Percentiles rank a stretch among this genome's conserved stretches.
Conservation (phyloP, 192 early-diverging fungal genomes). For the Coemansia sp. region DNA sequence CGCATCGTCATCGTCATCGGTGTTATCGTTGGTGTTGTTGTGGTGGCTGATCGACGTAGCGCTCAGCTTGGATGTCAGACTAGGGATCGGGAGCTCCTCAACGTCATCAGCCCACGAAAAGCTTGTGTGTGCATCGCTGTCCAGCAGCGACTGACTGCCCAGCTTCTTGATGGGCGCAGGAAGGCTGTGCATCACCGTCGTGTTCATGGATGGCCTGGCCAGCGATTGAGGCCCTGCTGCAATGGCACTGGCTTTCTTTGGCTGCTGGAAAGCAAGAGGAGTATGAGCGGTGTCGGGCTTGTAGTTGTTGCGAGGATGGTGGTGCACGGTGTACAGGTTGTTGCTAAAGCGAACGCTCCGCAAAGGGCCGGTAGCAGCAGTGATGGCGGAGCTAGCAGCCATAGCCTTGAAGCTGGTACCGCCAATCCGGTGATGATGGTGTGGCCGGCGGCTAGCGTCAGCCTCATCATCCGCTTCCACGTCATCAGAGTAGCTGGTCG, state of each 20-base stretch:
- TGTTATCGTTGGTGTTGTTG: not conserved
- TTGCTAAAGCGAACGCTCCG: constrained; percentile 13
- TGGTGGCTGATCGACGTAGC: constrained; percentile 1
- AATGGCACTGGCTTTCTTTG: not conserved
- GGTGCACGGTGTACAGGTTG: not conserved
- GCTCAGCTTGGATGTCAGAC: constrained; percentile 11
- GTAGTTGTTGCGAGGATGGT: not conserved
- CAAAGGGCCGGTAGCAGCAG: not conserved
- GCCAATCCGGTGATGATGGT: not conserved
- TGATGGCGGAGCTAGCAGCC: not conserved
- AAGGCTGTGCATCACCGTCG: constrained; percentile 35
- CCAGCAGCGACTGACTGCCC: constrained; percentile 3
- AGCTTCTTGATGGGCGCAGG: constrained; percentile 23
- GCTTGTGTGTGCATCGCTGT: constrained; percentile 11
- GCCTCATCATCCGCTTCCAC: constrained; percentile 45
- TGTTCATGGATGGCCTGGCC: not conserved
- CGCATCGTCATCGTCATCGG: constrained; percentile 24
- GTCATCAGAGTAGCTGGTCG: constrained; percentile 11
- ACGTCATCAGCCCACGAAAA: constrained; percentile 55
- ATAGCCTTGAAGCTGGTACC: not conserved
- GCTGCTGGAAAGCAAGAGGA: not conserved
- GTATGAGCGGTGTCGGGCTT: not conserved
- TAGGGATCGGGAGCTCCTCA: constrained; percentile 50
- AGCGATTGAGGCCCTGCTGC: not conserved
- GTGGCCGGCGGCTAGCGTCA: constrained; percentile 22